Evolutionary conservation across 257 asterid genomes (phyloP), one percentile per base, ranked within the genome.

Genomic region (Solanum lycopersicoides): DNA sequence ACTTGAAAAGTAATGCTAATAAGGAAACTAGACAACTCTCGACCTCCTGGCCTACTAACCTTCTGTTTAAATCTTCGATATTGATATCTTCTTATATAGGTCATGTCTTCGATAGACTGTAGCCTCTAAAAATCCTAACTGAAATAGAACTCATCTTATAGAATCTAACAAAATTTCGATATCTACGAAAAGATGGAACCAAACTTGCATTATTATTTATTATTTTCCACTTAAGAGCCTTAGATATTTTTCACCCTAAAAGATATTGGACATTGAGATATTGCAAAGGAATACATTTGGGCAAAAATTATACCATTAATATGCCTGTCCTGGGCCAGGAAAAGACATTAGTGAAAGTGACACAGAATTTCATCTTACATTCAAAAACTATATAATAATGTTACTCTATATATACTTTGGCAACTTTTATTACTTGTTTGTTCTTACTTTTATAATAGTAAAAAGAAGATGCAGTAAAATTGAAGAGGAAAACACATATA

Each of bases 31-130:
- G 5, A 60, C 30, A 23, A 60, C 7, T 9, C 69, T 9, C 6
- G 6, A 7, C 21, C 0, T 21, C 60, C 3, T 0, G 0, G 2
- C 13, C 30, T 23, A 4, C 7, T 9, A 4, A 23, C 1, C 30
- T 23, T 60, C 30, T 23, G 11, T 60, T 60, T 3, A 53, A 53
- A 53, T 53, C 10, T 6, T 23, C 15, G 5, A 23, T 2, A 4
- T 20, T 5, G 9, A 60, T 0, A 10, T 60, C 0, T 60, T 60
- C 5, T 3, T 3, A 23, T 23, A 3, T 23, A 60, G 1, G 15
- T 4, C 13, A 60, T 60, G 1, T 60, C 0, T 7, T 9, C 1
- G 14, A 23, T 23, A 60, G 18, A 53, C 16, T 16, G 23, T 16
- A 53, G 9, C 23, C 23, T 53, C 23, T 10, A 53, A 2, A 6